Percentiles rank a stretch among this genome's conserved stretches.
Conservation (phyloP, 1,284 basidiomycete species). For the Neolentinus lepideus region DNA sequence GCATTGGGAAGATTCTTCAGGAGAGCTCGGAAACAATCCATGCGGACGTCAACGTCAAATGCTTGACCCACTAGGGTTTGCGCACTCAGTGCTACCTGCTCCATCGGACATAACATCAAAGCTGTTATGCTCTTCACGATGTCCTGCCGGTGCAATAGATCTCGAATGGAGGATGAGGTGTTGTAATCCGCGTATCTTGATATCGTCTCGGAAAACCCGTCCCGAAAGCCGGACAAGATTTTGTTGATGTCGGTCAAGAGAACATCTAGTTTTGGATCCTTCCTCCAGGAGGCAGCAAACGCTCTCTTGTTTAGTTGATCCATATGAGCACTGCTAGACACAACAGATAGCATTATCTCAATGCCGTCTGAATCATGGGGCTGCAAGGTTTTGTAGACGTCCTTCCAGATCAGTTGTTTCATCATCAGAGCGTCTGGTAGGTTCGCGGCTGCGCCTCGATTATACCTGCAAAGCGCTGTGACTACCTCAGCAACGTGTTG, state of each 20-base stretch:
- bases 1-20: conserved; percentile 57
- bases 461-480: conserved; percentile 28
- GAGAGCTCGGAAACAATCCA: conserved; percentile 79
- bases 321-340: conserved; percentile 58
- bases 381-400: conserved; percentile 52
- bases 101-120: conserved; percentile 77
- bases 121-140: conserved; percentile 52
- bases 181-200: conserved; percentile 57
- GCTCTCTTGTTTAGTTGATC: conserved; percentile 50
- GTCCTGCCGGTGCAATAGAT: conserved; percentile 43
- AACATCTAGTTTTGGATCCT: conserved; percentile 14
- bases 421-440: conserved; percentile 27
- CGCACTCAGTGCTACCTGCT: conserved; percentile 64
- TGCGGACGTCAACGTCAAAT: conserved; percentile 79
- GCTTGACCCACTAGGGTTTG: conserved; percentile 75
- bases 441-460: conserved; percentile 10
- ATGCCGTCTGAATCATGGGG: conserved; percentile 53
- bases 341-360: conserved; percentile 45
- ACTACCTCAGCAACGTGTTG: conserved; percentile 33
- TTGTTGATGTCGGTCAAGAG: conserved; percentile 50
- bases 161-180: conserved; percentile 37
- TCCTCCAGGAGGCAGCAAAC: conserved; percentile 34
- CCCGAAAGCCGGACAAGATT: conserved; percentile 46
- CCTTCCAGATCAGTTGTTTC: conserved; percentile 61
- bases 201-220: conserved; percentile 56